Conservation (phyloP, 2,329 filamentous ascomycete genomes). For the Xylariomycetidae sp. region DNA sequence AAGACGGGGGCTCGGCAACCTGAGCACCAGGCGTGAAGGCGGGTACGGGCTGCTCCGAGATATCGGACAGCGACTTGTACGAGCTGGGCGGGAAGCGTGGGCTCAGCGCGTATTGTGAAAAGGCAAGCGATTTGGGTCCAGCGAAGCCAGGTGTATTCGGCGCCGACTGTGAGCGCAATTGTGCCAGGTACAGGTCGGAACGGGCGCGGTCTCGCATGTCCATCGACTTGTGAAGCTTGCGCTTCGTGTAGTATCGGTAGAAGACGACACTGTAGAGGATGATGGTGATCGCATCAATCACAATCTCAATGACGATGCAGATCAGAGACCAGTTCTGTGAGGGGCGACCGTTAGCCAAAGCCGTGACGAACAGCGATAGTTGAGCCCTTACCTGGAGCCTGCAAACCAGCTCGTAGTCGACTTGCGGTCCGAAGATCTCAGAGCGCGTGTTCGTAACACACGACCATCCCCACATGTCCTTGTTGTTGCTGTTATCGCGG, state of each 20-base stretch:
- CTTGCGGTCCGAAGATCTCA: constrained; percentile 69
- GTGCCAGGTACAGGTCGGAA: constrained; percentile 88
- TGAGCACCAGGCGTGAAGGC: constrained; percentile 47
- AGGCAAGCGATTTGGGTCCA: constrained; percentile 59
- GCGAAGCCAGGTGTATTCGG: constrained; percentile 91
- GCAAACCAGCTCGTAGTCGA: constrained; percentile 87
- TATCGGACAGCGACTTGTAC: constrained; percentile 45
- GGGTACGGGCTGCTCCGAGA: constrained; percentile 36
- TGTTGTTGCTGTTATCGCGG: constrained; percentile 63
- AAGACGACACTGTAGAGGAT: constrained; percentile 90
- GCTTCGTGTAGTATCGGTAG: constrained; percentile 96
- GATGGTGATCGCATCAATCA: constrained; percentile 87
- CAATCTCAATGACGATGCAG: constrained; percentile 94
- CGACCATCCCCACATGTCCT: constrained; percentile 98
- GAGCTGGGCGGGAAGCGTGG: constrained; percentile 54
- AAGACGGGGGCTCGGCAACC: constrained; percentile 57
- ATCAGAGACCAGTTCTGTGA: constrained; percentile 85
- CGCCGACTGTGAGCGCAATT: constrained; percentile 77
- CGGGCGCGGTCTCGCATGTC: constrained; percentile 88
- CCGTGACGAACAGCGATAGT: constrained; percentile 7
- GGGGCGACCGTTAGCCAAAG: constrained; percentile 17
- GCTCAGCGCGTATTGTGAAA: constrained; percentile 48
- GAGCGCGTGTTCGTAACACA: constrained; percentile 82
- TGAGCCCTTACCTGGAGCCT: constrained; percentile 63
- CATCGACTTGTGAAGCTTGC: constrained; percentile 94